phyloP scores from a whole-genome alignment of 129 eudicot genomes.

The Flaveria sonorensis region DNA sequence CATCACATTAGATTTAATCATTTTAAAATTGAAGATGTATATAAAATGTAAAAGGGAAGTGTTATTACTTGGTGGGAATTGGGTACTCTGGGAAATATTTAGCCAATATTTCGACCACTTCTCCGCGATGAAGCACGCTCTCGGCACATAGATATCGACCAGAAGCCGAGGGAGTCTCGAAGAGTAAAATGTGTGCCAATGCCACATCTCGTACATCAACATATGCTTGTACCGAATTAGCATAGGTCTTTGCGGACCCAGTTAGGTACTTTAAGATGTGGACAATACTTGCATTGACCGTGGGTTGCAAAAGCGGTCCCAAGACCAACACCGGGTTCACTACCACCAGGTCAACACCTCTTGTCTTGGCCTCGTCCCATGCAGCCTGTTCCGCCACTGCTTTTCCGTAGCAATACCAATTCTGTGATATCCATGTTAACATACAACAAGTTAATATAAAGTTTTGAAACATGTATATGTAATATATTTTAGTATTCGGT shows the following conservation, averaged over 20 bases:
- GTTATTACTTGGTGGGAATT: slow-evolving; percentile 86
- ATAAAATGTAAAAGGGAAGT: neutral
- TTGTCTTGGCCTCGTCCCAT: slow-evolving; percentile 80
- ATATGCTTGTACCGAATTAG: slow-evolving; percentile 84
- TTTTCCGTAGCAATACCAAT: slow-evolving; percentile 97
- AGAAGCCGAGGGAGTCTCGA: slow-evolving; percentile 72
- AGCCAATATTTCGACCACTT: slow-evolving; percentile 80
- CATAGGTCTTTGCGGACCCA: slow-evolving; percentile 84
- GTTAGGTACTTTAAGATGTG: slow-evolving; percentile 86
- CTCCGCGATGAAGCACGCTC: slow-evolving; percentile 92
- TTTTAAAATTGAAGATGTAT: too few species aligned
- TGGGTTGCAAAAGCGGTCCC: slow-evolving; percentile 86
- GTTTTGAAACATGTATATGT: neutral
- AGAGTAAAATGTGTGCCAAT: slow-evolving; percentile 79
- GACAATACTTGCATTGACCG: slow-evolving; percentile 78
- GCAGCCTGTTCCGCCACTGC: slow-evolving; percentile 94
- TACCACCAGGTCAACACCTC: slow-evolving; percentile 77
- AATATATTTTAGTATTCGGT: neutral
- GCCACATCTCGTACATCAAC: slow-evolving; percentile 94
- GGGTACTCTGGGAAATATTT: slow-evolving; percentile 93
- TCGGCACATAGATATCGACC: slow-evolving; percentile 90
- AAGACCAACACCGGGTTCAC: slow-evolving; percentile 83
- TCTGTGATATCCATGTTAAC: slow-evolving; percentile 38
- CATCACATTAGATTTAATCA: neutral
- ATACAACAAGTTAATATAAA: neutral